A percentile compares a stretch with the other conserved stretches of the same genome.
Evolutionary conservation across 2,329 filamentous ascomycete genomes (phyloP).

Genomic region (Calonectria ilicicola): DNA sequence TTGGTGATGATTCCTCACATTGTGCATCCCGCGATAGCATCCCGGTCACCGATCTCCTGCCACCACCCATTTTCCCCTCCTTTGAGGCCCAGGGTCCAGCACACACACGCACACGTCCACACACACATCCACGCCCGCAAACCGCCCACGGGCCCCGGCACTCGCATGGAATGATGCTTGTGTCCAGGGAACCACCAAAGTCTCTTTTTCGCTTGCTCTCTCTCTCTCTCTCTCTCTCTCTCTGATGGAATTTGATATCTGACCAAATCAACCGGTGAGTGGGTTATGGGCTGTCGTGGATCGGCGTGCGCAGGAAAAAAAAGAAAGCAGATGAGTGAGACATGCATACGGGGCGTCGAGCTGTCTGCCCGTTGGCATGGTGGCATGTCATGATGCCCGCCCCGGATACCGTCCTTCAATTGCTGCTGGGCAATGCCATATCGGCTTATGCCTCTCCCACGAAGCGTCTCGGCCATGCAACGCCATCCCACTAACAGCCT

Average conservation of each 20-base stretch:
- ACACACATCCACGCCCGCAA: background rate
- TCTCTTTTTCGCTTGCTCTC: background rate
- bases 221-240: background rate
- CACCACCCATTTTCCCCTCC: conserved; percentile 8
- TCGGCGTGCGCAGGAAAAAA: background rate
- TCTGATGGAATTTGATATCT: background rate
- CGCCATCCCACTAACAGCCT: background rate
- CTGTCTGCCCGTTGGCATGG: background rate
- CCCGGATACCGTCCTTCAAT: background rate
- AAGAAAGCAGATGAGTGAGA: conserved; percentile 5
- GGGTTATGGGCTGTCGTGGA: background rate
- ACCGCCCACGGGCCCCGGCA: background rate
- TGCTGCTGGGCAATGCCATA: background rate
- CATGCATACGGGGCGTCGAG: background rate
- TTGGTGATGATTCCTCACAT: conserved; percentile 16
- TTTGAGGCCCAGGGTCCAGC: background rate
- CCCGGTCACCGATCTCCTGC: conserved; percentile 17
- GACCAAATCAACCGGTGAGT: conserved; percentile 3
- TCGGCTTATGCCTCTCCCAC: background rate
- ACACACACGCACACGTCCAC: too few species aligned
- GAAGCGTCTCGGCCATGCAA: background rate
- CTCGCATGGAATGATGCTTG: background rate
- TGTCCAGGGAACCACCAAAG: background rate
- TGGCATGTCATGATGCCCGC: conserved; percentile 12
- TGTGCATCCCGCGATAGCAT: conserved; percentile 15